phyloP scores from a whole-genome alignment of 2,329 filamentous ascomycete species.

The Cercospora janseana region DNA sequence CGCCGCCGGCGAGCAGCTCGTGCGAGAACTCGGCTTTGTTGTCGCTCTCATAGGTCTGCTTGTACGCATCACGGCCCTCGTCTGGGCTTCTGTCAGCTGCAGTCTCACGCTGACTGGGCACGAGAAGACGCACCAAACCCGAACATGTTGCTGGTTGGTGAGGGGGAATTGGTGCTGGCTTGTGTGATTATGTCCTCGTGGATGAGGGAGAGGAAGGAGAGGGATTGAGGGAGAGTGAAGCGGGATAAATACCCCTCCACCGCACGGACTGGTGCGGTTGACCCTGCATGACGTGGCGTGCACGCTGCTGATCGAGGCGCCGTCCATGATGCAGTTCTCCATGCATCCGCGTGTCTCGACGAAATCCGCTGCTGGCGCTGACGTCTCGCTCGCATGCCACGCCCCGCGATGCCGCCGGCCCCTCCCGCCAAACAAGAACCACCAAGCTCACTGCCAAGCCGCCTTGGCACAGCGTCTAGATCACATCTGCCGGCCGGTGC shows the following conservation, averaged over 20 bases:
- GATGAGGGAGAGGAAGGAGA: constrained; percentile 7
- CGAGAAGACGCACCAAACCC: constrained; percentile 4
- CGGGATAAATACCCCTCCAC: constrained; percentile 21
- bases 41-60: constrained; percentile 53
- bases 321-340: neutral
- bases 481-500: too few relatives aligned
- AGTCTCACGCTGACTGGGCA: too few relatives aligned
- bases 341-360: neutral
- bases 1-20: constrained; percentile 72
- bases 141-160: constrained; percentile 14
- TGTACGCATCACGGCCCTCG: constrained; percentile 54
- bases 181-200: neutral
- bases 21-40: constrained; percentile 64
- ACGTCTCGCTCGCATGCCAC: neutral
- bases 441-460: constrained; percentile 10
- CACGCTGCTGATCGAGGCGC: constrained; percentile 13
- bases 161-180: neutral
- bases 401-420: neutral
- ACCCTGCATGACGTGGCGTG: constrained; percentile 7
- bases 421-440: constrained; percentile 1
- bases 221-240: neutral
- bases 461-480: too few relatives aligned
- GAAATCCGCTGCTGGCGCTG: neutral
- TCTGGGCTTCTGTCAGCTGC: constrained; percentile 39
- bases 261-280: neutral